phyloP scores from a whole-genome alignment of 176 grass and related monocot genomes.

The Tillandsia leiboldiana region DNA sequence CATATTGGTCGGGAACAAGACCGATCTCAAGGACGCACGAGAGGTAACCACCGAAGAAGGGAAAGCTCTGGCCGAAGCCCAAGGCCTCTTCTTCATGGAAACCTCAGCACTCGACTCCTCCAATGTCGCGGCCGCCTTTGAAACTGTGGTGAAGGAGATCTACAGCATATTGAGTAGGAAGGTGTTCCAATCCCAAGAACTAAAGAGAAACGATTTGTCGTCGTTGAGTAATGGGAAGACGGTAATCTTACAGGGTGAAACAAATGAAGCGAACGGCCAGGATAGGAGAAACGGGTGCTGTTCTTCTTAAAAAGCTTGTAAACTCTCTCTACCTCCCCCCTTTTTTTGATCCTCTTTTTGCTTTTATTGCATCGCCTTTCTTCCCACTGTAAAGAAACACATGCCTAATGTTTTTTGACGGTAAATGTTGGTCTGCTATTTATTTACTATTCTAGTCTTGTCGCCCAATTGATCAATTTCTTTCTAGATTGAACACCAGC shows the following conservation, averaged over 20 bases:
- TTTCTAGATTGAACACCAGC: too few species aligned
- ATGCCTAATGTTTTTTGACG: neutral
- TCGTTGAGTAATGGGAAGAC: constrained; percentile 52
- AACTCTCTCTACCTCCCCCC: constrained; percentile 6
- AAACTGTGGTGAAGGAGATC: constrained; percentile 75
- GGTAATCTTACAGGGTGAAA: constrained; percentile 46
- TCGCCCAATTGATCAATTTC: too few species aligned
- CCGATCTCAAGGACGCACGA: constrained; percentile 46
- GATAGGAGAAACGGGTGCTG: constrained; percentile 48
- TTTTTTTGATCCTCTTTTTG: constrained; percentile 8
- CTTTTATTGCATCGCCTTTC: neutral
- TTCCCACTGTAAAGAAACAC: constrained; percentile 3
- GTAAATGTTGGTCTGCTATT: neutral
- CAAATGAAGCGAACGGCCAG: constrained; percentile 25
- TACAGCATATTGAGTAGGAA: constrained; percentile 81
- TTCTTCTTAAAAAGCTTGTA: constrained; percentile 59
- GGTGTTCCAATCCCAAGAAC: constrained; percentile 74
- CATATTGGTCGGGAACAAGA: constrained; percentile 78
- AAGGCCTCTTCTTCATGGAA: constrained; percentile 83
- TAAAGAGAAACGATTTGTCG: constrained; percentile 50
- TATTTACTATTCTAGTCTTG: neutral
- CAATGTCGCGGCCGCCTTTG: constrained; percentile 60
- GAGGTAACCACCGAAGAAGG: constrained; percentile 63
- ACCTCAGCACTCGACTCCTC: constrained; percentile 76
- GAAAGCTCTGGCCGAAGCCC: constrained; percentile 54